phyloP scores from a whole-genome alignment of 148 eudicot species.

The Pharnaceum exiguum region DNA sequence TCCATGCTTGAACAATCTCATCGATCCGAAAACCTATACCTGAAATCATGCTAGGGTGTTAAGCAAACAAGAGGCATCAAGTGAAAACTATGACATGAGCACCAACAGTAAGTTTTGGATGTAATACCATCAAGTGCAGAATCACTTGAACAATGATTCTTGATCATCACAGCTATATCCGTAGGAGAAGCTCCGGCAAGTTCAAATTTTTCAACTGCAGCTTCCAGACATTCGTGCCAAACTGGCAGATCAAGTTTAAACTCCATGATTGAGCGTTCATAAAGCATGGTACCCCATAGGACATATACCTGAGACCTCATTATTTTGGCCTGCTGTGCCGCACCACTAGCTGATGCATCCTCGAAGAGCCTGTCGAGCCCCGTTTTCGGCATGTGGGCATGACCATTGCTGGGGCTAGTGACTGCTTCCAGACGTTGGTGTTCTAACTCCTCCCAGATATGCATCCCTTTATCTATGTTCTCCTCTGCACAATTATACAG shows the following conservation, averaged over 20 bases:
- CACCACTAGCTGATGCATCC: conserved; percentile 48
- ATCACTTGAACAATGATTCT: conserved; percentile 87
- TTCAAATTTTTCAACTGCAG: conserved; percentile 80
- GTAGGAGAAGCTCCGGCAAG: conserved; percentile 88
- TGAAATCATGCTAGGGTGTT: conserved; percentile 26
- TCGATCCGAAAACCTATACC: conserved; percentile 91
- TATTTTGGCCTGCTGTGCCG: conserved; percentile 46
- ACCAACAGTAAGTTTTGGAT: not conserved
- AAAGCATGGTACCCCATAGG: conserved; percentile 87
- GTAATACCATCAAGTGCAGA: conserved; percentile 63
- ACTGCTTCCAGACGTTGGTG: conserved; percentile 27
- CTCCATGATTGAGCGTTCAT: conserved; percentile 92
- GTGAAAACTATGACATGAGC: not conserved
- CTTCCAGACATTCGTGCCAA: conserved; percentile 97
- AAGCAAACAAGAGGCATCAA: not conserved
- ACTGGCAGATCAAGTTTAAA: conserved; percentile 71
- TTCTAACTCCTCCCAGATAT: conserved; percentile 72
- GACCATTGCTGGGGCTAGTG: conserved; percentile 29
- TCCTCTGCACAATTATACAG: conserved; percentile 82
- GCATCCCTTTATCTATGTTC: conserved; percentile 80
- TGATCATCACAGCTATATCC: conserved; percentile 90
- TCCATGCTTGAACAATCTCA: conserved; percentile 98
- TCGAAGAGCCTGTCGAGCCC: conserved; percentile 39
- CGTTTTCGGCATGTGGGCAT: conserved; percentile 43
- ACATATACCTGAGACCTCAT: conserved; percentile 71